phyloP scores from a whole-genome alignment of 1,284 basidiomycete genomes.

The Puccinia novopanici region DNA sequence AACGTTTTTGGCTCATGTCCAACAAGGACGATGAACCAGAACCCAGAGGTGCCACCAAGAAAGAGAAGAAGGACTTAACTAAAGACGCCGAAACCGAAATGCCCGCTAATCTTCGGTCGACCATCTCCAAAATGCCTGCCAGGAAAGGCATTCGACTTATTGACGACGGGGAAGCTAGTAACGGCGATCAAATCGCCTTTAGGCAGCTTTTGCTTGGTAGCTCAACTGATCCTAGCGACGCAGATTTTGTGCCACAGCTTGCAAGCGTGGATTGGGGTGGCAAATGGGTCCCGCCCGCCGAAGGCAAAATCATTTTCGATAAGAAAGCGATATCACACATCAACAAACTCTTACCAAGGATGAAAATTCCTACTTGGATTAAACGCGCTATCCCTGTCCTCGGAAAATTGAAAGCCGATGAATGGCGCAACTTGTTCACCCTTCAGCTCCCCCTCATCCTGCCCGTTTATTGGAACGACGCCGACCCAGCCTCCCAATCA shows the following conservation, averaged over 20 bases:
- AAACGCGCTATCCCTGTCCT: neutral
- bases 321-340: neutral
- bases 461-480: neutral
- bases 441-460: slow-evolving; percentile 48
- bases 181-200: neutral
- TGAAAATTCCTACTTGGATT: slow-evolving; percentile 34
- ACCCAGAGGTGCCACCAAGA: neutral
- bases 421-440: slow-evolving; percentile 41
- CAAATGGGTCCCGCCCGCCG: neutral
- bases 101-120: neutral
- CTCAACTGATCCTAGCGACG: neutral
- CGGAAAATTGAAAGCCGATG: neutral
- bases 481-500: neutral
- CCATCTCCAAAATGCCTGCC: neutral
- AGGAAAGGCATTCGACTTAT: neutral
- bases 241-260: neutral
- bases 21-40: neutral
- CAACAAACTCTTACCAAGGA: neutral
- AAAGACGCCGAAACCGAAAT: neutral
- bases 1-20: neutral
- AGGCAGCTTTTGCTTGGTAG: neutral
- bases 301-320: slow-evolving; percentile 7
- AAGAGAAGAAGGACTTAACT: neutral
- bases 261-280: neutral
- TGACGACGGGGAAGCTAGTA: neutral